Base-by-base conservation (phyloP, 257 asterid species). In the Rubia yunnanensis region DNA sequence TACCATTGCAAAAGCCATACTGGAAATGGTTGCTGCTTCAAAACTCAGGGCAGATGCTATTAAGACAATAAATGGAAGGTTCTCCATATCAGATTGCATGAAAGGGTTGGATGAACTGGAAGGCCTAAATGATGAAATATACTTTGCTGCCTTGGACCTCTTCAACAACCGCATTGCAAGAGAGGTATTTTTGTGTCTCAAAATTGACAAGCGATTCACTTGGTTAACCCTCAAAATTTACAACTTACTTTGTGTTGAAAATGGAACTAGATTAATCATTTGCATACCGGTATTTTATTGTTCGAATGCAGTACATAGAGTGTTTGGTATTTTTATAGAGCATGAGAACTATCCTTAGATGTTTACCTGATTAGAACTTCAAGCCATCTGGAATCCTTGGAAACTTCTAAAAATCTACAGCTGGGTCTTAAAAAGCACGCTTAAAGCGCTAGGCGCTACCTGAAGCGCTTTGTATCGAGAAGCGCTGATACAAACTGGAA, bases 1-100 rank as follows among this genome's bases (percentile, higher is more conserved):
- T 74, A 79, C 79, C 64, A 80, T 89, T 73, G 96, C 94, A 28
- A 77, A 74, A 63, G 96, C 89, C 64, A 85, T 87, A 70, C 50
- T 80, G 70, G 91, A 89, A 77, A 89, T 89, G 89, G 94, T 95
- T 41, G 77, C 91, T 52, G 85, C 95, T 66, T 82, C 87, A 50
- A 87, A 79, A 66, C 77, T 79, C 48, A 80, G 88, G 80, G 82
- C 88, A 1, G 86, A 76, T 63, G 88, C 91, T 57, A 63, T 85
- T 49, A 70, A 63, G 63, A 82, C 80, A 70, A 72, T 65, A 34
- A 83, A 85, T 18, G 78, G 76, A 52, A 81, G 59, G 34, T 89
- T 65, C 69, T 74, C 89, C 5, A 81, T 89, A 49, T 52, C 88
- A 0, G 86, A 87, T 59, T 87, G 95, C 69, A 76, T 89, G 22